phyloP scores from a whole-genome alignment of 1,284 basidiomycete species.

The Sanghuangporus baumii region DNA sequence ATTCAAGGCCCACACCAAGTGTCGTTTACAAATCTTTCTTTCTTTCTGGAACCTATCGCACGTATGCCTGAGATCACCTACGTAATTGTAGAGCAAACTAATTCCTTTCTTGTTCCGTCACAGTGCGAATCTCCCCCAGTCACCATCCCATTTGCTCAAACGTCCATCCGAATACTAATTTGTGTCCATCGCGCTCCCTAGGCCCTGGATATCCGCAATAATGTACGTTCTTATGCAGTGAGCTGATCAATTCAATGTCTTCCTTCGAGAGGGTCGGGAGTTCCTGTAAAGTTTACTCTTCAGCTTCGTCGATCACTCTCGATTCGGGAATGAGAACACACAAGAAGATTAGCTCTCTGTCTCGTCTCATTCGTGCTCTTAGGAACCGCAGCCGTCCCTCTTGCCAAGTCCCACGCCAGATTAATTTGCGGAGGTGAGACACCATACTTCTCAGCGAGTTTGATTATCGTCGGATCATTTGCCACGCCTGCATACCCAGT shows the following conservation, averaged over 20 bases:
- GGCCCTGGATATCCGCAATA: conserved; percentile 14
- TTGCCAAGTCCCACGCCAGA: conserved; percentile 22
- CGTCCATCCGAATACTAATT: conserved; percentile 20
- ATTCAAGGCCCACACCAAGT: no score
- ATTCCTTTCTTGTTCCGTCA: not conserved
- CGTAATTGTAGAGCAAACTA: not conserved
- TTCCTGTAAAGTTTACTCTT: conserved; percentile 5
- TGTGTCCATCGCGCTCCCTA: conserved; percentile 10
- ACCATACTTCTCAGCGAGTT: conserved; percentile 21
- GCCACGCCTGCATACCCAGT: conserved; percentile 21
- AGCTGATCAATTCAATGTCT: conserved; percentile 17
- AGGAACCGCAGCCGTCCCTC: conserved; percentile 21
- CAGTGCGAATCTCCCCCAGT: not conserved
- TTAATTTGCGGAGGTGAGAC: conserved; percentile 21
- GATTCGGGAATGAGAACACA: not conserved
- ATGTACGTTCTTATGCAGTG: conserved; percentile 19
- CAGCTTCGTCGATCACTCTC: not conserved
- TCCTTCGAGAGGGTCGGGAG: conserved; percentile 18
- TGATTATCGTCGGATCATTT: conserved; percentile 19
- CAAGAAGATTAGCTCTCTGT: conserved; percentile 21
- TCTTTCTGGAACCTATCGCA: not conserved
- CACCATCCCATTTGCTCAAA: conserved; percentile 22
- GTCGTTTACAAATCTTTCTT: no score
- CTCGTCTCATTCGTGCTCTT: conserved; percentile 21
- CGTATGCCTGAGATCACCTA: not conserved